Conservation (phyloP, 192 early-diverging fungal species). For the Podochytrium sp. region DNA sequence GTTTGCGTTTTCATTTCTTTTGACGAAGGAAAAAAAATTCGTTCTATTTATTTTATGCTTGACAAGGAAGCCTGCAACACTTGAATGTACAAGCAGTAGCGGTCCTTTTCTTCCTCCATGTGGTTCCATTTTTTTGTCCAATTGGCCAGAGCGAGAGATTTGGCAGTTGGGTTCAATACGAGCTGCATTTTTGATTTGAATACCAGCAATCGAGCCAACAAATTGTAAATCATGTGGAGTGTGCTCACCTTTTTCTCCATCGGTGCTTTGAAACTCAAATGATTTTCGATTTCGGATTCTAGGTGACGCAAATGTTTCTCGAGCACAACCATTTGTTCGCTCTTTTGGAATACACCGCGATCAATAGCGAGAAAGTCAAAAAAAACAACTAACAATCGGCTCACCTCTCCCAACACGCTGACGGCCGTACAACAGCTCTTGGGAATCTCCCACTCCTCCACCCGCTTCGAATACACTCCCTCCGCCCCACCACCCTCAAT, state of each 20-base stretch:
- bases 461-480: slow-evolving; percentile 11
- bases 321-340: slow-evolving; percentile 44
- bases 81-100: slow-evolving; percentile 46
- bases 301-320: slow-evolving; percentile 37
- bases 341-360: background rate
- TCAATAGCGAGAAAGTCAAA: background rate
- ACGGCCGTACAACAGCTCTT: slow-evolving; percentile 34
- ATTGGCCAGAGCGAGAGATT: slow-evolving; percentile 46
- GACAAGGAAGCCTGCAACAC: too few species aligned
- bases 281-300: slow-evolving; percentile 45
- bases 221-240: background rate
- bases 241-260: slow-evolving; percentile 45
- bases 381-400: background rate
- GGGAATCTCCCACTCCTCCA: slow-evolving; percentile 46
- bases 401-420: slow-evolving; percentile 11
- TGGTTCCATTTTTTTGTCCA: slow-evolving; percentile 51
- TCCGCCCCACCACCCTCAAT: background rate
- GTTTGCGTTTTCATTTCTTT: too few species aligned
- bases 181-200: too few species aligned
- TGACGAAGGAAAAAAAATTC: too few species aligned
- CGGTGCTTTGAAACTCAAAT: slow-evolving; percentile 34
- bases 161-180: slow-evolving; percentile 23
- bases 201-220: too few species aligned
- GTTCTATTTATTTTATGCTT: too few species aligned
- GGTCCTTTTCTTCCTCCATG: slow-evolving; percentile 47